Evolutionary conservation across 2,329 filamentous ascomycete genomes (phyloP), one percentile per base, ranked within the genome.

Genomic region (Ascochyta pisi): DNA sequence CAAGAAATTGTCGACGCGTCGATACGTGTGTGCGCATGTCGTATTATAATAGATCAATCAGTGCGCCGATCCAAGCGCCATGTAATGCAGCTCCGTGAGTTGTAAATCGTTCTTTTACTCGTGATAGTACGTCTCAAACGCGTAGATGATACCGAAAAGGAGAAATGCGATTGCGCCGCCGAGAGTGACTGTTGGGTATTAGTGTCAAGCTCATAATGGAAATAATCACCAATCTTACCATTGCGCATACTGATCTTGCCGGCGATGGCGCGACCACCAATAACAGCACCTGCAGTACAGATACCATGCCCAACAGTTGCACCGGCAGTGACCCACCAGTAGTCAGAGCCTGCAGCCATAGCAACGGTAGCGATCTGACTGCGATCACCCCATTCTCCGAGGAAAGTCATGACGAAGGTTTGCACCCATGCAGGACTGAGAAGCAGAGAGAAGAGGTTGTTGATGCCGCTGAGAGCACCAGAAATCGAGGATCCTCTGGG

Each of bases 341-440:
- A 99, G 74, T 99, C 95, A 76, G 96, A 91, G 19, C 95, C 95
- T 31, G 95, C 94, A 45, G 95, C 95, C 95, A 99, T 99, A 50
- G 95, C 95, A 72, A 99, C 96, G 0, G 95, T 99, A 22, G 95
- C 95, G 69, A 99, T 98, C 79, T 99, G 95, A 74, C 91, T 96
- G 65, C 95, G 87, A 71, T 99, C 95, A 54, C 95, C 95, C 95
- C 95, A 99, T 76, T 99, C 95, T 37, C 95, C 95, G 27, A 99
- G 80, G 79, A 99, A 99, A 2, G 95, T 99, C 95, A 99, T 99
- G 67, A 96, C 86, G 73, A 99, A 99, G 0, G 95, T 99, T 78
- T 98, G 94, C 13, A 99, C 95, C 95, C 95, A 99, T 0, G 93
- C 95, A 1, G 95, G 95, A 76, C 91, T 96, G 35, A 99, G 83